phyloP scores from a whole-genome alignment of 768 basidiomycete species.

The Pleurotus ostreatus region DNA sequence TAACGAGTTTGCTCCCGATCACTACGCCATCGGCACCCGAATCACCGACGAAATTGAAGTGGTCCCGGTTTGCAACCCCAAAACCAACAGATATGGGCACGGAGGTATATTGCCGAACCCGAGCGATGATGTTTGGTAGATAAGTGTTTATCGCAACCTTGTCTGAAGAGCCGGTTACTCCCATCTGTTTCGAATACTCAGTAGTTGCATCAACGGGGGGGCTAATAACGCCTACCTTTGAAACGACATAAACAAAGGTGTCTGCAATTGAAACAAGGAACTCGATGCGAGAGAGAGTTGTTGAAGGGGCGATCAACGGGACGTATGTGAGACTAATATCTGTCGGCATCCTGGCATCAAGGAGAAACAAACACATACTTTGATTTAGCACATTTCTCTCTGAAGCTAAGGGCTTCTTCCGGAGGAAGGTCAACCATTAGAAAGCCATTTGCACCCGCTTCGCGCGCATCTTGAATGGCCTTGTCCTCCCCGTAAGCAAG shows the following conservation, averaged over 20 bases:
- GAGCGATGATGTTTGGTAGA: constrained; percentile 79
- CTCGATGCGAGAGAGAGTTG: constrained; percentile 79
- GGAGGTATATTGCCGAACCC: constrained; percentile 73
- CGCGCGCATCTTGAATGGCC: constrained; percentile 84
- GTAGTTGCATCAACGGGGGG: neutral
- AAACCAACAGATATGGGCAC: constrained; percentile 95
- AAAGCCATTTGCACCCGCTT: constrained; percentile 94
- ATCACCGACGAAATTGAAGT: constrained; percentile 81
- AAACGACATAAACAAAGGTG: constrained; percentile 97
- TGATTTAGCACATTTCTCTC: constrained; percentile 77
- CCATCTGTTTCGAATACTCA: constrained; percentile 63
- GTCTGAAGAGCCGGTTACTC: constrained; percentile 91
- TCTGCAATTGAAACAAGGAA: constrained; percentile 94
- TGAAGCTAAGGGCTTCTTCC: constrained; percentile 90
- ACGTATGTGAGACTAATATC: constrained; percentile 81
- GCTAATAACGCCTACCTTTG: constrained; percentile 56
- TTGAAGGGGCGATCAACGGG: constrained; percentile 93
- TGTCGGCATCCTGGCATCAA: neutral
- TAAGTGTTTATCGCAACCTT: constrained; percentile 64
- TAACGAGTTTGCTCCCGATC: constrained; percentile 83
- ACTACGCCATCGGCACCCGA: constrained; percentile 96
- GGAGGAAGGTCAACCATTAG: constrained; percentile 98
- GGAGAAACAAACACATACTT: constrained; percentile 49
- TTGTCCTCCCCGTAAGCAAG: constrained; percentile 94
- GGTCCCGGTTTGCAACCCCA: constrained; percentile 86